Percentiles rank a stretch among this genome's conserved stretches.
Conservation (phyloP, 371 early-diverging fungal species). For the Basidiobolus meristosporus region DNA sequence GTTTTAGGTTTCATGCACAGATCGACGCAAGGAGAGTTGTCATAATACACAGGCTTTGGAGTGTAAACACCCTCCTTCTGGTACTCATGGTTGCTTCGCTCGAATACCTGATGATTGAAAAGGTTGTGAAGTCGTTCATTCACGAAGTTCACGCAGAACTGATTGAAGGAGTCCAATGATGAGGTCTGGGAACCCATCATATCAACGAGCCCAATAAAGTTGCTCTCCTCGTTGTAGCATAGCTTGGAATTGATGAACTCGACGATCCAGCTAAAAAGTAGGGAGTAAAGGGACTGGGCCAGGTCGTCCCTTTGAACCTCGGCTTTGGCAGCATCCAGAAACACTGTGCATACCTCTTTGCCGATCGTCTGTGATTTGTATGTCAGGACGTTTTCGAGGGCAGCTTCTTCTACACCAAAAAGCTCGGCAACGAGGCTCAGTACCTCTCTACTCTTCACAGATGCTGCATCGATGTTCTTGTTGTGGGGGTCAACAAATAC, state of each 20-base stretch:
- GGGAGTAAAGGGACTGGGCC: slow-evolving; percentile 53
- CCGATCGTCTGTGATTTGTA: slow-evolving; percentile 36
- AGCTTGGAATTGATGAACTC: slow-evolving; percentile 71
- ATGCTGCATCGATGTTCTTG: slow-evolving; percentile 39
- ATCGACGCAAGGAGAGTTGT: slow-evolving; percentile 39
- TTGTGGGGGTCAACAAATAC: slow-evolving; percentile 50
- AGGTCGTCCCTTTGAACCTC: slow-evolving; percentile 57
- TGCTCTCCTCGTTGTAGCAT: slow-evolving; percentile 28
- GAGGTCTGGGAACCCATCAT: slow-evolving; percentile 35
- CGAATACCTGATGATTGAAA: slow-evolving; percentile 19
- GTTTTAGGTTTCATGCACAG: slow-evolving; percentile 22
- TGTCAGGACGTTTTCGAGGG: slow-evolving; percentile 43
- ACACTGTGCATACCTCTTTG: slow-evolving; percentile 61
- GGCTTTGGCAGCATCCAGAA: slow-evolving; percentile 46
- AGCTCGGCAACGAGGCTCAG: slow-evolving; percentile 67
- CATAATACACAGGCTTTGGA: slow-evolving; percentile 24
- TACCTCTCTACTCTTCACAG: slow-evolving; percentile 50
- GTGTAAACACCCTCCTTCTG: slow-evolving; percentile 5
- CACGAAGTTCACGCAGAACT: slow-evolving; percentile 58
- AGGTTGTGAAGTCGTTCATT: slow-evolving; percentile 64
- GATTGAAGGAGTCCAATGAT: slow-evolving; percentile 31
- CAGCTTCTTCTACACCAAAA: slow-evolving; percentile 61
- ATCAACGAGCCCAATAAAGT: slow-evolving; percentile 54
- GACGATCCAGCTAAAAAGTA: slow-evolving; percentile 72
- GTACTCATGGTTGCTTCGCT: slow-evolving; percentile 5